Evolutionary conservation across 257 asterid genomes (phyloP).

Genomic region (Forsythia suspensa): DNA sequence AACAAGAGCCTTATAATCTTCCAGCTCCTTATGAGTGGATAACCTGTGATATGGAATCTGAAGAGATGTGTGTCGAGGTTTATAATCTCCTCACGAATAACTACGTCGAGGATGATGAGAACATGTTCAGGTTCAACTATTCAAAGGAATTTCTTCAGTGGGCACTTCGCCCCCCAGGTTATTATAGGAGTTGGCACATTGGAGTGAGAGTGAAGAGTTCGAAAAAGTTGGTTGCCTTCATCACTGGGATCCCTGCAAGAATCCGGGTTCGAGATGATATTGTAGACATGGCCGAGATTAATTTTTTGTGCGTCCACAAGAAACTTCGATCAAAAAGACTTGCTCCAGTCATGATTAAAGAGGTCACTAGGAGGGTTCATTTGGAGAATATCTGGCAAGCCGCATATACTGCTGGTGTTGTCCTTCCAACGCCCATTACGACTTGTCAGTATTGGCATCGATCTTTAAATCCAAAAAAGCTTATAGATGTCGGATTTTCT

Average conservation of each 20-base stretch:
- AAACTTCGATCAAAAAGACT: conserved; percentile 33
- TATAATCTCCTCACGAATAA: conserved; percentile 29
- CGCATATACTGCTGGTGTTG: conserved; percentile 35
- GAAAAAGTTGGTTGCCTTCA: conserved; percentile 34
- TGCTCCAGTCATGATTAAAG: conserved; percentile 37
- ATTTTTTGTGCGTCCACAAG: conserved; percentile 37
- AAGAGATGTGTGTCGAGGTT: conserved; percentile 32
- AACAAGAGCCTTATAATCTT: conserved; percentile 34
- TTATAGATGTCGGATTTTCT: conserved; percentile 36
- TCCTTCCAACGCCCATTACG: conserved; percentile 34
- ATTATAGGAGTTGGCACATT: conserved; percentile 35
- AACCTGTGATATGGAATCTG: conserved; percentile 34
- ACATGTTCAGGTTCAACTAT: conserved; percentile 38
- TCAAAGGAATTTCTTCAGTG: conserved; percentile 36
- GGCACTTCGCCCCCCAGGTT: conserved; percentile 41
- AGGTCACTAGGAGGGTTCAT: conserved; percentile 38
- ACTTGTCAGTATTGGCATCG: conserved; percentile 39
- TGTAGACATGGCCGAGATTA: conserved; percentile 31
- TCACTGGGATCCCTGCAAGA: conserved; percentile 36
- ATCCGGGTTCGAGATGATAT: conserved; percentile 24
- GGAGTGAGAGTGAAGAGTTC: conserved; percentile 37
- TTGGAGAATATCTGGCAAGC: conserved; percentile 40
- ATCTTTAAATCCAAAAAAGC: conserved; percentile 36
- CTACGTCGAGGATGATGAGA: conserved; percentile 38
- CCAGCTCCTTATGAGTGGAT: conserved; percentile 34